Percentiles rank a stretch among this genome's conserved stretches.
phyloP scores from a whole-genome alignment of 352 stramenopile species.

The Phytophthora brassicae region DNA sequence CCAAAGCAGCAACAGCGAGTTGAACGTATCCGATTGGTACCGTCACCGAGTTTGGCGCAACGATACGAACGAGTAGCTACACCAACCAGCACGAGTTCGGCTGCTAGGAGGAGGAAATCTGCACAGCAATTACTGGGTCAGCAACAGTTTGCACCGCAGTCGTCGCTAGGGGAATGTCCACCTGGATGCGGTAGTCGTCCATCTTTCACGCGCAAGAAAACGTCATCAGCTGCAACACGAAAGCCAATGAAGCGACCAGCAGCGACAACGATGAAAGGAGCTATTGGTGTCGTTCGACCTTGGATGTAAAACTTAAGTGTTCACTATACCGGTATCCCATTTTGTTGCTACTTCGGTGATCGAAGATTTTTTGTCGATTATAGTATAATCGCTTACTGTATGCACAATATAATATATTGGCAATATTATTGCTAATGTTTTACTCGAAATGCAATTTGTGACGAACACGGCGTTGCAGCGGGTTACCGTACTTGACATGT shows the following conservation, averaged over 20 bases:
- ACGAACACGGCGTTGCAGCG: conserved; percentile 16
- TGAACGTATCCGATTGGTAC: conserved; percentile 52
- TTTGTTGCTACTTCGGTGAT: too few relatives aligned
- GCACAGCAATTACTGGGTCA: conserved; percentile 9
- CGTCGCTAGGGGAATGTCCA: conserved; percentile 22
- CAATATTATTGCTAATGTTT: too few relatives aligned
- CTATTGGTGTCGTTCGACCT: conserved; percentile 27
- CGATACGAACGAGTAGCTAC: conserved; percentile 47
- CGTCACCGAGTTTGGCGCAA: conserved; percentile 46
- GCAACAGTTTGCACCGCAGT: not conserved
- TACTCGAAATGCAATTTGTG: conserved; percentile 10
- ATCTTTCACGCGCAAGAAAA: conserved; percentile 27
- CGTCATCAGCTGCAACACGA: conserved; percentile 4
- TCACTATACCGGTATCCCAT: too few relatives aligned
- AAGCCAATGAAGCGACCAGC: conserved; percentile 16
- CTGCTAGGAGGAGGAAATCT: conserved; percentile 21
- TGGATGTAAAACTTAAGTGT: conserved; percentile 28
- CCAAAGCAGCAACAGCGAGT: conserved; percentile 42
- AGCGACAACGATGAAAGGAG: conserved; percentile 20
- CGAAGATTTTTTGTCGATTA: too few relatives aligned
- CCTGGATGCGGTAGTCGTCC: conserved; percentile 32
- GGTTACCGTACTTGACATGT: conserved; percentile 13
- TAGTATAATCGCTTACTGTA: too few relatives aligned
- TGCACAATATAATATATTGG: too few relatives aligned
- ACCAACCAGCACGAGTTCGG: conserved; percentile 15